A percentile compares a stretch with the other conserved stretches of the same genome.
Conservation (phyloP, 257 asterid species). For the Solanum gracilifrons region DNA sequence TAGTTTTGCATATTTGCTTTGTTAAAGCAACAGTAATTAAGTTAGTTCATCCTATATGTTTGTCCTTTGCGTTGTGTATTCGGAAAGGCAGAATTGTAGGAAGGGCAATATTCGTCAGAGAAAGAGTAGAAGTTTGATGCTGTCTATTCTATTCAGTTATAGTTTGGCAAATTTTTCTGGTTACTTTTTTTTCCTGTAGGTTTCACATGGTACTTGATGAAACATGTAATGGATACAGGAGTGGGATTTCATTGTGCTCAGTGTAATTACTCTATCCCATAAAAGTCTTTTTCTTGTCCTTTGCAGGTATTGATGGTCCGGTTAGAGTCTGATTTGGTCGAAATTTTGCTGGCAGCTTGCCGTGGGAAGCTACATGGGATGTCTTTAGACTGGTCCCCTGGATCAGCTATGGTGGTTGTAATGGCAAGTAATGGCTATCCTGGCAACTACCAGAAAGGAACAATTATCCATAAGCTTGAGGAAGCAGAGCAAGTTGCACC, state of each 20-base stretch:
- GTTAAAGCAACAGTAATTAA: not conserved
- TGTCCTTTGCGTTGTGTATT: not conserved
- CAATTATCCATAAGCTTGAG: constrained; percentile 50
- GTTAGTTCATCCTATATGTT: not conserved
- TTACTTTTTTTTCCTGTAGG: not conserved
- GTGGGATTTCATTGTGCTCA: not conserved
- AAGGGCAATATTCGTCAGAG: not conserved
- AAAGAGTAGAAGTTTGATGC: not conserved
- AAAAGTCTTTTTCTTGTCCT: not conserved
- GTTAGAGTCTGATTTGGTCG: constrained; percentile 68
- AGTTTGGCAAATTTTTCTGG: not conserved
- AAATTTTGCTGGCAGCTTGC: constrained; percentile 75
- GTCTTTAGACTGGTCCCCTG: constrained; percentile 71
- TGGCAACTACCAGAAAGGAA: constrained; percentile 62
- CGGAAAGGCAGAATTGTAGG: not conserved
- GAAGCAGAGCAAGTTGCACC: constrained; percentile 73
- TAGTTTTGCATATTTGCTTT: not conserved
- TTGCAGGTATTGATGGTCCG: constrained; percentile 84
- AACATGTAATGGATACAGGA: not conserved
- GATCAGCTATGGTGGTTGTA: constrained; percentile 91
- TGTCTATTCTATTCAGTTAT: not conserved
- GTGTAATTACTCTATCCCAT: not conserved
- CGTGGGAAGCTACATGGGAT: constrained; percentile 50
- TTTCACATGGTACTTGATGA: not conserved
- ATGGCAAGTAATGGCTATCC: constrained; percentile 99